Percentiles rank a stretch among this genome's conserved stretches.
Conservation (phyloP, 257 asterid genomes). For the Voacanga thouarsii region DNA sequence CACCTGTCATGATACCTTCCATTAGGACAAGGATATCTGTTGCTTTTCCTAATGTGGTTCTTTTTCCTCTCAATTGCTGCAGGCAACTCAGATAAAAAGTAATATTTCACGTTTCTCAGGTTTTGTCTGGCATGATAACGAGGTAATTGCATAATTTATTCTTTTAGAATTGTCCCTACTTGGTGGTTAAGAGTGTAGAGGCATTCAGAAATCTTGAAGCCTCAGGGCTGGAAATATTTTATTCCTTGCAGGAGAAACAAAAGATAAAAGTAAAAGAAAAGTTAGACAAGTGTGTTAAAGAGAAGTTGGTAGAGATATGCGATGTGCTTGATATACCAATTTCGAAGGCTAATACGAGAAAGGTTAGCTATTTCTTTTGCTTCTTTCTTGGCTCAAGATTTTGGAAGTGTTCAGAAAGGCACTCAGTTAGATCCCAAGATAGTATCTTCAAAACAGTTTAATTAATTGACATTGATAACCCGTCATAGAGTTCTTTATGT, state of each 20-base stretch:
- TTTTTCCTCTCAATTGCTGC: conserved; percentile 15
- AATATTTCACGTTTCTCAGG: conserved; percentile 88
- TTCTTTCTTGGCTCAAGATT: conserved; percentile 4
- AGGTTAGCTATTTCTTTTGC: conserved; percentile 51
- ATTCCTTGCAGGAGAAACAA: conserved; percentile 70
- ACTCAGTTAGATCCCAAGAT: no score
- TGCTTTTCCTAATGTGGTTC: neutral
- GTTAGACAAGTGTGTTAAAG: conserved; percentile 79
- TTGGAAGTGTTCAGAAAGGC: neutral
- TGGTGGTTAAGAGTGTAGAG: neutral
- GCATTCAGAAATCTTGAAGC: neutral
- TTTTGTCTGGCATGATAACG: conserved; percentile 82
- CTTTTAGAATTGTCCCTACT: neutral
- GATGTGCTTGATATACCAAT: conserved; percentile 75
- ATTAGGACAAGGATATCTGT: neutral
- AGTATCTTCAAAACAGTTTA: neutral
- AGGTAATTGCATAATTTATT: conserved; percentile 39
- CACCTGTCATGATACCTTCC: neutral
- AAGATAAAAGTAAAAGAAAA: conserved; percentile 67
- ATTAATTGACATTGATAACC: neutral
- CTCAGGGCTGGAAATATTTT: conserved; percentile 11
- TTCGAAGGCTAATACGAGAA: conserved; percentile 55
- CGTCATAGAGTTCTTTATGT: neutral
- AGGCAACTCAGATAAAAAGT: conserved; percentile 81
- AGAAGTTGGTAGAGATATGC: conserved; percentile 77